Base-by-base conservation (phyloP, 192 early-diverging fungal genomes). In the Coemansia javaensis region DNA sequence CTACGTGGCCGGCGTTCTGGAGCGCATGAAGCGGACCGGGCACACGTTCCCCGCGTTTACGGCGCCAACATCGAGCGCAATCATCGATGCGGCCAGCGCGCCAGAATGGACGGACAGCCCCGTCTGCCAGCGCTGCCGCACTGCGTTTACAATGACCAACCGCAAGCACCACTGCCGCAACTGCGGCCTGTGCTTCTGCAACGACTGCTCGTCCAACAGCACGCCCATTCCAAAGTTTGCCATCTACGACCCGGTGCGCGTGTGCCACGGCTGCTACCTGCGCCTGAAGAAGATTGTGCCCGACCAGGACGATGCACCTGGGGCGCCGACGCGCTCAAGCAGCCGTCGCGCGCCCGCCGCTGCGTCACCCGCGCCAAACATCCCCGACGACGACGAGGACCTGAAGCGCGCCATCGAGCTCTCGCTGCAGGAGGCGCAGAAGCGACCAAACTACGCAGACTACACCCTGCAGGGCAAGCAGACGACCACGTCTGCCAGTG, bases 91-190 rank as follows among this genome's bases (percentile, higher is more conserved):
- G 7, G 77, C 77, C 13, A 90, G 90, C 16, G 92, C 97, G 20
- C 94, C 97, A 22, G 93, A 91, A 57, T 99, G 97, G 97, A 85
- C 87, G 7, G 94, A 98, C 58, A 88, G 86, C 32, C 85, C 91
- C 50, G 83, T 91, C 10, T 99, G 97, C 67, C 87, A 86, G 76
- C 83, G 97, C 35, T 99, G 97, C 66, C 80, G 97, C 42, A 89
- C 90, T 1, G 53, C 73, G 8, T 99, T 99, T 54, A 97, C 94
- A 14, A 76, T 92, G 3, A 90, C 93, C 32, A 98, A 94, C 65
- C 82, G 97, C 47, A 97, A 98, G 65, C 97, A 99, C 64, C 97
- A 99, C 70, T 99, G 97, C 56, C 86, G 97, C 61, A 89, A 94
- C 55, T 99, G 97, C 63, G 97, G 97, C 13, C 72, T 85, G 28